Evolutionary conservation across 2,329 filamentous ascomycete species (phyloP), one percentile per base, ranked within the genome.

Genomic region (Thielaviopsis ethacetica): DNA sequence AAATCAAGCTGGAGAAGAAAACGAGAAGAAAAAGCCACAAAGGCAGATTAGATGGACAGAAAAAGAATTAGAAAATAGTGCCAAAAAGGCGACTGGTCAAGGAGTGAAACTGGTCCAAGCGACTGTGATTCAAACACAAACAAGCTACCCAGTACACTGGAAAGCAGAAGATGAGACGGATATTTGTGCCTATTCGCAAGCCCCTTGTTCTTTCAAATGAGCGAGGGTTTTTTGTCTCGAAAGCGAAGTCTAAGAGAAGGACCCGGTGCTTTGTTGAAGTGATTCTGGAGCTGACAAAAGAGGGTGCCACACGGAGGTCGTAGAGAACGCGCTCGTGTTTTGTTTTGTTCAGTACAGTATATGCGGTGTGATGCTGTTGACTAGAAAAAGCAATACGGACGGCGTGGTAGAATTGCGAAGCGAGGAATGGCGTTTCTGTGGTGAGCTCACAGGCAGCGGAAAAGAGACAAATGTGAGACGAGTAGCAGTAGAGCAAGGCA

Each of bases 71-170:
- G 17, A 21, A 22, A 21, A 21, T 21, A 6, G 44, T 49, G 44
- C 44, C 44, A 49, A 49, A 44, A 49, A 49, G 21, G 44, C 6
- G 17, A 49, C 44, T 49, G 38, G 38, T 49, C 44, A 49, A 49
- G 27, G 53, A 54, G 17, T 54, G 53, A 54, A 54, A 54, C 53
- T 54, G 27, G 53, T 41, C 53, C 38, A 34, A 54, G 53, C 53
- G 53, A 54, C 27, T 41, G 22, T 17, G 30, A 54, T 54, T 54
- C 53, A 54, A 54, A 54, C 53, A 54, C 27, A 49, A 7, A 49
- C 44, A 49, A n/a, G 44, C n/a, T 12, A n/a, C 27, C 27, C 27
- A 41, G 26, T 22, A 30, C 41, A 21, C 53, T 17, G n/a, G 27
- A 19, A 54, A 38, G 26, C 22, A 26, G n/a, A 38, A 54, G 19